Evolutionary conservation across 495 filamentous ascomycete genomes (phyloP), one percentile per base, ranked within the genome.

Genomic region (Aspergillus indologenus): DNA sequence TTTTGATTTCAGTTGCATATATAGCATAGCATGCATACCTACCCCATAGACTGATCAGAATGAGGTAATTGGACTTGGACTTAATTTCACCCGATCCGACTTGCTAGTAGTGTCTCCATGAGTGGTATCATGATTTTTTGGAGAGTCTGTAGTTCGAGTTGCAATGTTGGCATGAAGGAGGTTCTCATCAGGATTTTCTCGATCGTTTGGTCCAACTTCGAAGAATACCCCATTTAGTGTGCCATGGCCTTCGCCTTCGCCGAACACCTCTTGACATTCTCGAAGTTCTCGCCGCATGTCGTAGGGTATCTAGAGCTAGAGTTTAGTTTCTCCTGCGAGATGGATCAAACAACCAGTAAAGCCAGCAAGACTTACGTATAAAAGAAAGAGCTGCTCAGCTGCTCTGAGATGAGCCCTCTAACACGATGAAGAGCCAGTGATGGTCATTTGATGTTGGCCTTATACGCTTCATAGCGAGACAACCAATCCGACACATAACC

Each of bases 221-320:
- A 59, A 40, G 54, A 20, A n/a, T n/a, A 42, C 83, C 85, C 61
- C 81, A 79, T 69, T 79, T 83, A 18, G 85, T 88, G 48, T 79
- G 77, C 84, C 85, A 88, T 5, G 83, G 75, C 58, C 66, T 68
- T 79, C 83, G 3, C 76, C 81, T 12, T 74, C 70, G 29, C 69
- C 71, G 61, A 89, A 87, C 66, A 86, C 60, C 22, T 20, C 62
- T 72, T 64, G 23, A 87, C 75, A 68, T 87, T 85, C 70, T 89
- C 85, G 22, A 87, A 46, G n/a, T n/a, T 55, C 58, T 60, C 55
- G 8, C 58, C 48, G 43, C 59, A 61, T 3, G 53, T 61, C 48
- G 56, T 53, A 15, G 59, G 59, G 78, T 9, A 79, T 81, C 45
- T 61, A 18, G 46, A 53, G 17, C 11, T 11, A 21, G 4, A 21